phyloP scores from a whole-genome alignment of 805 yeast species.

The Tetrapisispora phaffii region DNA sequence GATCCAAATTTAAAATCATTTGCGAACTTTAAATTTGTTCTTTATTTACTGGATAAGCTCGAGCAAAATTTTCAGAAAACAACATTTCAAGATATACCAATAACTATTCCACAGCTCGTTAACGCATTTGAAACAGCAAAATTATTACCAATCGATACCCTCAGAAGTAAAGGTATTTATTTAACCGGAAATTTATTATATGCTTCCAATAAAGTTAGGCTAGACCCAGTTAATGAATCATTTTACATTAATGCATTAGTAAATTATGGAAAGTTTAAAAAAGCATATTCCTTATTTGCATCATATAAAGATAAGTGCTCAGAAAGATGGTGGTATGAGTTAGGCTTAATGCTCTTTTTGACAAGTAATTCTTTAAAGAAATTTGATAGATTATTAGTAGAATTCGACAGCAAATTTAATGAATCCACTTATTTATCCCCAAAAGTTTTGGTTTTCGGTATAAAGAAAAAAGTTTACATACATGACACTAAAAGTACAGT shows the following conservation, averaged over 20 bases:
- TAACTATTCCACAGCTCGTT: constrained; percentile 28
- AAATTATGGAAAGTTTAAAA: constrained; percentile 24
- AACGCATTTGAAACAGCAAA: constrained; percentile 35
- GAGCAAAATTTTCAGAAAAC: constrained; percentile 5
- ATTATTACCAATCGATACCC: constrained; percentile 27
- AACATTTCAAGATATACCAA: constrained; percentile 4
- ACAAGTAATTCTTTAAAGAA: constrained; percentile 25
- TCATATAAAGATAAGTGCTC: constrained; percentile 30
- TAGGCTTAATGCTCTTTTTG: constrained; percentile 36
- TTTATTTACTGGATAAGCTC: constrained; percentile 14
- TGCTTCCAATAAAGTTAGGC: constrained; percentile 31
- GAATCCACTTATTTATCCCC: constrained; percentile 30
- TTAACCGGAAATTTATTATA: constrained; percentile 38
- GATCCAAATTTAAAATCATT: background rate
- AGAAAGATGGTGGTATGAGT: constrained; percentile 45
- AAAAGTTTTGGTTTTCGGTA: constrained; percentile 29
- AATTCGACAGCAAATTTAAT: constrained; percentile 22
- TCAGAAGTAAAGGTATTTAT: constrained; percentile 30
- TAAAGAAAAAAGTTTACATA: constrained; percentile 26
- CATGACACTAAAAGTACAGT: constrained; percentile 22
- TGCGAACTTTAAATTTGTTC: constrained; percentile 13
- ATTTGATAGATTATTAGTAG: constrained; percentile 31
- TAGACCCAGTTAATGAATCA: constrained; percentile 44
- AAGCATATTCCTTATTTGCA: constrained; percentile 33
- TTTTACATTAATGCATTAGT: constrained; percentile 39